Percentiles rank a stretch among this genome's conserved stretches.
Evolutionary conservation across 2,329 filamentous ascomycete genomes (phyloP).

Genomic region (Colletotrichum navitas): DNA sequence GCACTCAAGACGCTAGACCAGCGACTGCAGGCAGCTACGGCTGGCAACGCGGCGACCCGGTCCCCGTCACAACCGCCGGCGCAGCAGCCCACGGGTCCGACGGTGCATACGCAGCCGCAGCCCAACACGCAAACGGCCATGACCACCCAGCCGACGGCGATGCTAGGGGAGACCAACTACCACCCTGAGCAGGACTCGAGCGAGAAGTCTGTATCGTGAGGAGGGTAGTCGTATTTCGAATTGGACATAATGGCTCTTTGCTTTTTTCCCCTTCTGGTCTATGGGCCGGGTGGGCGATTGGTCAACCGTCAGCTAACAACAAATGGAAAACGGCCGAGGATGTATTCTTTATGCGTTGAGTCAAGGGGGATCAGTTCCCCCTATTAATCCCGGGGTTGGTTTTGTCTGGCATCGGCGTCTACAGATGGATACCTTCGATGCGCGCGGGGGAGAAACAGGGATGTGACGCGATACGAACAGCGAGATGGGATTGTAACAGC

Average conservation of each 20-base stretch:
- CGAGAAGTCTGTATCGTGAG: conserved; percentile 49
- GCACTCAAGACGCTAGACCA: conserved; percentile 94
- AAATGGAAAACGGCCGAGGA: conserved; percentile 1
- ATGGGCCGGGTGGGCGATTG: conserved; percentile 1
- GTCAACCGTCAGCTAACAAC: conserved; percentile 1
- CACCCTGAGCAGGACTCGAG: conserved; percentile 70
- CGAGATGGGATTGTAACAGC: not conserved
- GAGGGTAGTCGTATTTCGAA: conserved; percentile 40
- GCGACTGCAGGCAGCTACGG: conserved; percentile 85
- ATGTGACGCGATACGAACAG: conserved; percentile 2
- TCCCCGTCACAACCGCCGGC: conserved; percentile 55
- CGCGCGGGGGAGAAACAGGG: conserved; percentile 20
- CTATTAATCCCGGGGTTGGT: conserved; percentile 16
- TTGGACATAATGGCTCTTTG: not conserved
- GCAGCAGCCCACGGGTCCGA: conserved; percentile 61
- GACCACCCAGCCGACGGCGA: conserved; percentile 64
- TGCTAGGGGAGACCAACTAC: conserved; percentile 79
- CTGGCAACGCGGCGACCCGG: conserved; percentile 58
- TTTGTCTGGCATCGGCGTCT: conserved; percentile 38
- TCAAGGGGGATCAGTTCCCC: not conserved
- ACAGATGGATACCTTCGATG: conserved; percentile 38
- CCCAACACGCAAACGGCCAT: conserved; percentile 69
- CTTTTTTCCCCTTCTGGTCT: not conserved
- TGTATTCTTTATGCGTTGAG: conserved; percentile 36
- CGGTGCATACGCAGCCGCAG: conserved; percentile 69